phyloP scores from a whole-genome alignment of 2,329 filamentous ascomycete genomes.

The Magnaporthales sp. region DNA sequence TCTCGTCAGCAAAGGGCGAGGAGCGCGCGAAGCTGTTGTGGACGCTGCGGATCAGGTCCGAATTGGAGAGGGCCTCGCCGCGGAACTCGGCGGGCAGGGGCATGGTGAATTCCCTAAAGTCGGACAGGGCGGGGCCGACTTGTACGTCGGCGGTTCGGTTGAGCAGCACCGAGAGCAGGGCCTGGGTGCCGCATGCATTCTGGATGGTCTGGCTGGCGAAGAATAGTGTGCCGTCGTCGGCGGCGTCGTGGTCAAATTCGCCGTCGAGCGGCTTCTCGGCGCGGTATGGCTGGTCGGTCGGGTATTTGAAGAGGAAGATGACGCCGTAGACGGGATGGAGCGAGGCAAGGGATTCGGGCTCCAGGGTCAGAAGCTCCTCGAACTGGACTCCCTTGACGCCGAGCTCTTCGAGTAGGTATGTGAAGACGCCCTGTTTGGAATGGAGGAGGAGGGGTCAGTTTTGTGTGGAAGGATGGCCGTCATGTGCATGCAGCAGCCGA shows the following conservation, averaged over 20 bases:
- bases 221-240: constrained; percentile 70
- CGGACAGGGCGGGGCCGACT: constrained; percentile 60
- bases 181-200: constrained; percentile 96
- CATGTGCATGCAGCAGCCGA: neutral
- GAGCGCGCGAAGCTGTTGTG: constrained; percentile 88
- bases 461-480: neutral
- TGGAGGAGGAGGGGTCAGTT: neutral
- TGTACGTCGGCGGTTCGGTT: constrained; percentile 65
- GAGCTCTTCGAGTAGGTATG: constrained; percentile 83
- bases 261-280: constrained; percentile 67
- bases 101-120: constrained; percentile 84
- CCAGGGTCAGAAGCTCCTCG: constrained; percentile 88
- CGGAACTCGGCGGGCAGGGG: constrained; percentile 68
- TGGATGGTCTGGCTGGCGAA: constrained; percentile 97
- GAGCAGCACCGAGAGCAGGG: constrained; percentile 80
- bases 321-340: constrained; percentile 83
- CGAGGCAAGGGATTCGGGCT: constrained; percentile 61
- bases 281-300: constrained; percentile 57
- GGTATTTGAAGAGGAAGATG: constrained; percentile 98
- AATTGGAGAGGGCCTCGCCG: constrained; percentile 53
- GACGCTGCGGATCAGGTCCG: constrained; percentile 62
- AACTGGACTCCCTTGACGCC: constrained; percentile 93
- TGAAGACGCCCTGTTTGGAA: constrained; percentile 73
- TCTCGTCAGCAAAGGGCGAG: constrained; percentile 90
- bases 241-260: constrained; percentile 57